phyloP scores from a whole-genome alignment of 106 monocot genomes.

The Dendrobium officinale region DNA sequence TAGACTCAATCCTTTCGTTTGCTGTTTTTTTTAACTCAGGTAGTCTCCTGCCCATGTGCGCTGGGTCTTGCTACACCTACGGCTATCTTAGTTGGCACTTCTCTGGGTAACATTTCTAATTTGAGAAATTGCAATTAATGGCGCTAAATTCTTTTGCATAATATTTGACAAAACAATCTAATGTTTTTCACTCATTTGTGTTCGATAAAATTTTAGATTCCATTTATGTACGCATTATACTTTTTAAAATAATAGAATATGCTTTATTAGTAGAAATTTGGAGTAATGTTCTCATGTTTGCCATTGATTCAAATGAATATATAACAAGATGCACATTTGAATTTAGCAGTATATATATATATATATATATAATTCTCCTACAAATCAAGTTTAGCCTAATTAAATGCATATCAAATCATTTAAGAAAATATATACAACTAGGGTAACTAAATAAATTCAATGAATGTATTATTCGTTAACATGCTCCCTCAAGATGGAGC shows the following conservation, averaged over 20 bases:
- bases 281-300: no score
- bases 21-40: conserved; percentile 28
- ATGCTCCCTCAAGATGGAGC: no score
- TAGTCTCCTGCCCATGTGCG: conserved; percentile 99
- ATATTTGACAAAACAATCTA: neutral
- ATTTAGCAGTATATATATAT: no score
- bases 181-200: neutral
- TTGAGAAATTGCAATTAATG: neutral
- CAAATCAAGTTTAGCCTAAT: no score
- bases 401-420: no score
- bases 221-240: neutral
- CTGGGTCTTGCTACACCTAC: conserved; percentile 97
- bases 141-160: neutral
- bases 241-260: neutral
- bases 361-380: no score
- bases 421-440: no score
- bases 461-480: no score
- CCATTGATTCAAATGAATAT: no score
- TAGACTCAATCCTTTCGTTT: neutral
- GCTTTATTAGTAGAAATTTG: neutral
- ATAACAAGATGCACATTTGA: no score
- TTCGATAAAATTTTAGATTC: neutral
- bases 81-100: conserved; percentile 95
- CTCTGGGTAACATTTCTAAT: conserved; percentile 56
- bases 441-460: no score